These are phyloP conservation scores for Saccharomycopsis selenospora DNA, from an alignment of 805 yeast species.

Conservation along the genomic window DNA sequence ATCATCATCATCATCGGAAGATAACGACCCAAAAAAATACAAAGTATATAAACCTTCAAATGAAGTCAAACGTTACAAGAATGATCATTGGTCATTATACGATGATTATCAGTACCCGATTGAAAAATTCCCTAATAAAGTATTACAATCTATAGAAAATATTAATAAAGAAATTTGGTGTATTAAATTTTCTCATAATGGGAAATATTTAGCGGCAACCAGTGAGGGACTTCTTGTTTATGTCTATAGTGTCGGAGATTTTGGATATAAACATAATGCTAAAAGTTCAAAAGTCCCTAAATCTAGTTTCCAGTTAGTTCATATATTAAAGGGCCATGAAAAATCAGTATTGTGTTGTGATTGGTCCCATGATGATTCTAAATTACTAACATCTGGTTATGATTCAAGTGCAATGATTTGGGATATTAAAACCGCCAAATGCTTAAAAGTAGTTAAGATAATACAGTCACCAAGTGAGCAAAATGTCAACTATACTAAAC, in stretches of 20 bases:
- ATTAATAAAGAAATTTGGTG: constrained; percentile 72
- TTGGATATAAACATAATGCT: constrained; percentile 24
- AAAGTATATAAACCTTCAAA: background rate
- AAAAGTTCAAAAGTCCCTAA: constrained; percentile 7
- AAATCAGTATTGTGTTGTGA: constrained; percentile 57
- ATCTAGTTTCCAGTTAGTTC: constrained; percentile 31
- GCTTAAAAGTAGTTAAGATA: constrained; percentile 4
- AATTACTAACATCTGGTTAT: constrained; percentile 62
- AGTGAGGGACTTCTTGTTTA: constrained; percentile 56
- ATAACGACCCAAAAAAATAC: constrained; percentile 17
- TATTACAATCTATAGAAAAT: constrained; percentile 35
- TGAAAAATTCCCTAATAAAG: constrained; percentile 40
- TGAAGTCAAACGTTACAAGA: background rate
- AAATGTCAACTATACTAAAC: constrained; percentile 4
- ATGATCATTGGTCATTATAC: constrained; percentile 26
- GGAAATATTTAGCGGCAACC: constrained; percentile 69
- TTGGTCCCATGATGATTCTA: constrained; percentile 70
- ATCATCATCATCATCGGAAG: constrained; percentile 24
- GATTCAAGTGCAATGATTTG: constrained; percentile 67
- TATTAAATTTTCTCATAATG: constrained; percentile 69
- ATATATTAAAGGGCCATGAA: constrained; percentile 37
- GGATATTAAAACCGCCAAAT: constrained; percentile 41
- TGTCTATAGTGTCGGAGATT: constrained; percentile 56
- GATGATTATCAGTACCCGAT: constrained; percentile 31
- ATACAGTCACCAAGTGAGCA: background rate